Evolutionary conservation across 192 early-diverging fungal genomes (phyloP).

Genomic region (Entomortierella beljakovae): DNA sequence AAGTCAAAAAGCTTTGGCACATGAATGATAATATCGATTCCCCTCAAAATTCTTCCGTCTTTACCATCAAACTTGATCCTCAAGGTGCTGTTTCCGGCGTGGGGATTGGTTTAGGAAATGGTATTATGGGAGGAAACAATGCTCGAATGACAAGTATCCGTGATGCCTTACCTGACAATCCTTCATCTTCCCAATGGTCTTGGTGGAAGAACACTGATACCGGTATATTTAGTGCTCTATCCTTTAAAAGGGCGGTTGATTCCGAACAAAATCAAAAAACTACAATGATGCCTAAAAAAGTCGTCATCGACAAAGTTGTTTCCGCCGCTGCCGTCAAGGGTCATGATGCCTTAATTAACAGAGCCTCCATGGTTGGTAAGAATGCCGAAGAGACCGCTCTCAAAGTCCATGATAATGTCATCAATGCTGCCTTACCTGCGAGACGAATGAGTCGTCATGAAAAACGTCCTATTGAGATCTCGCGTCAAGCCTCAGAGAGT

Average conservation of each 20-base stretch:
- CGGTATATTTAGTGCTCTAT: background rate
- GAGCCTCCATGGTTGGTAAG: background rate
- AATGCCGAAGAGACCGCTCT: constrained; percentile 34
- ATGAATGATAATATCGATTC: background rate
- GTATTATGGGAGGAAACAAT: too few species aligned
- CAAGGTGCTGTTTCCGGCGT: too few species aligned
- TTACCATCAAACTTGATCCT: background rate
- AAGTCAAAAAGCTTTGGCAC: constrained; percentile 5
- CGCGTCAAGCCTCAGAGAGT: constrained; percentile 23
- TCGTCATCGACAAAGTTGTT: constrained; percentile 38
- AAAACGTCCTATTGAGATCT: constrained; percentile 22
- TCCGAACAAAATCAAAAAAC: background rate
- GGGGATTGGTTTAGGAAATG: too few species aligned
- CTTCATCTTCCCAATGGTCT: constrained; percentile 27
- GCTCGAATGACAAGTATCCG: constrained; percentile 6
- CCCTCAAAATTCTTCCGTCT: background rate
- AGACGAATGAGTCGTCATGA: constrained; percentile 24
- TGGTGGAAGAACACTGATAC: constrained; percentile 29
- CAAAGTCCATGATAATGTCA: constrained; percentile 47
- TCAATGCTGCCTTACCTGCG: constrained; percentile 25
- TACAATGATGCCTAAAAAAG: constrained; percentile 14
- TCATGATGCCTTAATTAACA: constrained; percentile 20
- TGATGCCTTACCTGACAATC: constrained; percentile 11
- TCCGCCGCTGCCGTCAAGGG: constrained; percentile 29
- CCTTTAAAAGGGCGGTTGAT: background rate